Evolutionary conservation across 371 early-diverging fungal genomes (phyloP), one percentile per base, ranked within the genome.

Genomic region (Haplosporangium sp.): DNA sequence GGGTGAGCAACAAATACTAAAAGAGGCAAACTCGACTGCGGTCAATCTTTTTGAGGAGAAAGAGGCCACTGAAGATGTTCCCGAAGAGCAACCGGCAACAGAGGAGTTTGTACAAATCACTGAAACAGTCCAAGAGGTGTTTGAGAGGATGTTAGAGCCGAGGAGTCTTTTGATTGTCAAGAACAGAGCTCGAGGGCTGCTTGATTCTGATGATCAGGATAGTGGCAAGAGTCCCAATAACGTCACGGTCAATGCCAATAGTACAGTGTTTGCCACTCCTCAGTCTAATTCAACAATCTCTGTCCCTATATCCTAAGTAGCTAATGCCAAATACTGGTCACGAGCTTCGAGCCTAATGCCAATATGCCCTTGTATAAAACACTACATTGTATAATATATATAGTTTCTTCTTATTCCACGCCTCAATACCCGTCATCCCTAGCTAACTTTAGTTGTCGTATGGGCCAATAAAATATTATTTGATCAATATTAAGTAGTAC

Each of bases 111-210:
- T 57, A 35, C 81, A 64, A 13, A 38, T 79, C 17, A 67, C 58
- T 2, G 81, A 79, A 61, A 79, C 81, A 1, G 81, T 79, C 9
- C 67, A 19, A 2, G 58, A 79, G 17, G 81, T 79, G 34, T 79
- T 79, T 68, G 81, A 74, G 72, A 74, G 81, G 37, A 79, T 79
- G 81, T 42, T 79, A 42, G 81, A 79, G 56, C 71, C 67, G 19
- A 57, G 81, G 3, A 71, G 71, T 45, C 53, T 79, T 17, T 58
- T 74, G 50, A 74, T 79, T 52, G 68, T 79, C 68, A 79, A 79
- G 81, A 79, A 79, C 69, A 63, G 75, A 3, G 81, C 74, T 17
- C 67, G 74, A 8, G 81, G 81, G 3, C 34, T 77, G 19, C 8
- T 70, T 10, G 78, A 69, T 13, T 19, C 74, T 6, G 78, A 77